Evolutionary conservation across 768 basidiomycete species (phyloP).

Genomic region (Auriscalpium orientale): DNA sequence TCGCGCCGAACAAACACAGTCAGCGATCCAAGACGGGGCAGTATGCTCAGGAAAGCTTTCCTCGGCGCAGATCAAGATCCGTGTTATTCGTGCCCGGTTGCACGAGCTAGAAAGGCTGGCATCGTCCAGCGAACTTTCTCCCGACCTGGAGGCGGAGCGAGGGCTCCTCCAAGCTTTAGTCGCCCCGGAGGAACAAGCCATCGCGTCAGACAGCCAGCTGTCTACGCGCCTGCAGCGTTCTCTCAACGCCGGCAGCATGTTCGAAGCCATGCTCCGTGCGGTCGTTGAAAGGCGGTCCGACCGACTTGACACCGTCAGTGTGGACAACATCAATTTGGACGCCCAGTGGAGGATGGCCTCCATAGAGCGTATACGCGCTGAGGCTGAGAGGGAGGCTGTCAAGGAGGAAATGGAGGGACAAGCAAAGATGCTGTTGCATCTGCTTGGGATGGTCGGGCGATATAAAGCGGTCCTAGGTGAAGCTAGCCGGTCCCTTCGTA

Average conservation of each 20-base stretch:
- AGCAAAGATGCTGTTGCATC: conserved; percentile 55
- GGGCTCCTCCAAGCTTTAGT: conserved; percentile 61
- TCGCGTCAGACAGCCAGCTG: conserved; percentile 52
- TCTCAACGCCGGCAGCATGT: conserved; percentile 70
- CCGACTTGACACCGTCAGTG: conserved; percentile 61
- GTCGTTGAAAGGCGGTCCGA: conserved; percentile 74
- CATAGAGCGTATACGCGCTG: conserved; percentile 61
- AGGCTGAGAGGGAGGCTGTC: conserved; percentile 58
- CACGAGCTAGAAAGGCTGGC: conserved; percentile 43
- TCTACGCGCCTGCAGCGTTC: conserved; percentile 57
- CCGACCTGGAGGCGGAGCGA: conserved; percentile 68
- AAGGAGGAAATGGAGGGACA: conserved; percentile 56
- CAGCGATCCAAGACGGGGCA: conserved; percentile 71
- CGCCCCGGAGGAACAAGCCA: conserved; percentile 59
- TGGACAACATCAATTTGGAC: conserved; percentile 67
- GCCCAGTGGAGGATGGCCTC: conserved; percentile 57
- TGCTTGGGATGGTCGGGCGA: conserved; percentile 77
- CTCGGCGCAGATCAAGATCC: conserved; percentile 63
- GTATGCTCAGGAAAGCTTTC: conserved; percentile 61
- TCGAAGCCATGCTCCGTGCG: conserved; percentile 81
- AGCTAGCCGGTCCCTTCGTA: conserved; percentile 35
- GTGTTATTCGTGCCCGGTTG: conserved; percentile 54
- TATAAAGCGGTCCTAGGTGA: conserved; percentile 70
- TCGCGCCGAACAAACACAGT: conserved; percentile 65
- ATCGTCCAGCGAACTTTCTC: conserved; percentile 31